These are phyloP conservation scores for Aspergillus fumigatus DNA, from an alignment of 2,329 filamentous ascomycete genomes.

Conservation along the genomic window DNA sequence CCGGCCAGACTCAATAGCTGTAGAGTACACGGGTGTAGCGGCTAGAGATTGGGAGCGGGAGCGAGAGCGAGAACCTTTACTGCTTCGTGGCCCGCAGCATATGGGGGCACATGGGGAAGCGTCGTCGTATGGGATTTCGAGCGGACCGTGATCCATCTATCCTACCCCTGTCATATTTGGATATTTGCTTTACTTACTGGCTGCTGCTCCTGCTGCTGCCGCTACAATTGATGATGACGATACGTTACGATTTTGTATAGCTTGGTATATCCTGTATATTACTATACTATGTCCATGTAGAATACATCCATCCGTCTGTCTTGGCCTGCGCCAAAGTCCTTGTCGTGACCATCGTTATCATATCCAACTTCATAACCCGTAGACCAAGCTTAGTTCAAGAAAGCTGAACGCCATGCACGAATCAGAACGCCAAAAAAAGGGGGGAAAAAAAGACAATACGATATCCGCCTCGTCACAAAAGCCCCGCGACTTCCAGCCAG, in stretches of 20 bases:
- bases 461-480: neutral
- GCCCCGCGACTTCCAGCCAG: constrained; percentile 23
- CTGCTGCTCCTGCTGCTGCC: no score
- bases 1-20: neutral
- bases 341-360: constrained; percentile 5
- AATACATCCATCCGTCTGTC: neutral
- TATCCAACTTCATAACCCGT: neutral
- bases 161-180: neutral
- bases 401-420: neutral
- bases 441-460: neutral
- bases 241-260: neutral
- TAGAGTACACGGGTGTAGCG: constrained; percentile 2
- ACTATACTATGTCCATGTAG: neutral
- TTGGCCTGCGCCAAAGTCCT: neutral
- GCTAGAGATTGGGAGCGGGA: constrained; percentile 15
- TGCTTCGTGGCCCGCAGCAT: neutral
- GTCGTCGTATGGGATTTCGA: neutral
- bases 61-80: constrained; percentile 15
- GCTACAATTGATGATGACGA: neutral
- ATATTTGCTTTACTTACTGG: no score
- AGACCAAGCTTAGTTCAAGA: no score
- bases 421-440: neutral
- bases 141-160: neutral
- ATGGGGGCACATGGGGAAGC: neutral
- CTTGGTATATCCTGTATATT: neutral